Evolutionary conservation across 306 rosid genomes (phyloP).

Genomic region (Cicer yamashitae): DNA sequence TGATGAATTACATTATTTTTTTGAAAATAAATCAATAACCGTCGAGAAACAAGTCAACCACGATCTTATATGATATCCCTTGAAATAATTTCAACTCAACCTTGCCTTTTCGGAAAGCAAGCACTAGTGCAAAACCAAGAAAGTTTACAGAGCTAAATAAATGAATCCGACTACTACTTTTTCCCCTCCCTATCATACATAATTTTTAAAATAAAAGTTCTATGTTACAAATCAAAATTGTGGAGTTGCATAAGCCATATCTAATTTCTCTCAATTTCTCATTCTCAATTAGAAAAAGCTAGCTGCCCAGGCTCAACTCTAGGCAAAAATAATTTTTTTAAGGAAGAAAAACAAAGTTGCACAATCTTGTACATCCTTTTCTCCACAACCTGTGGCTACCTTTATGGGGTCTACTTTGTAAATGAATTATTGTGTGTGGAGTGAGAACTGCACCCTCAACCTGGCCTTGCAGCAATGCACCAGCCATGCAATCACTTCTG

Average conservation of each 20-base stretch:
- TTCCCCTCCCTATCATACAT: constrained; percentile 67
- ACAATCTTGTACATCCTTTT: constrained; percentile 51
- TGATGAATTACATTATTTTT: background rate
- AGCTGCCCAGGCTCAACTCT: constrained; percentile 50
- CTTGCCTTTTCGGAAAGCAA: background rate
- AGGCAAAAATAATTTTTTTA: constrained; percentile 41
- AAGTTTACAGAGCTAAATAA: constrained; percentile 37
- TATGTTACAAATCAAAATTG: constrained; percentile 96
- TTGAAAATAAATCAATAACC: background rate
- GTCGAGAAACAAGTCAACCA: background rate
- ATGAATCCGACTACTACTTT: constrained; percentile 51
- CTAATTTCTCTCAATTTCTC: constrained; percentile 63
- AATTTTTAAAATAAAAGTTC: constrained; percentile 63
- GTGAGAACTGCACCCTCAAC: constrained; percentile 47
- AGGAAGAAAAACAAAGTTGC: constrained; percentile 41
- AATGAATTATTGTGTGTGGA: constrained; percentile 51
- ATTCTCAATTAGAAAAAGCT: constrained; percentile 55
- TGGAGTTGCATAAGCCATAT: constrained; percentile 71
- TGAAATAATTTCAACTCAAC: background rate
- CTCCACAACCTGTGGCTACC: constrained; percentile 52
- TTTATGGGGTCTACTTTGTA: constrained; percentile 51
- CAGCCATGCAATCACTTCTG: constrained; percentile 35
- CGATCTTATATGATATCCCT: background rate
- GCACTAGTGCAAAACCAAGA: constrained; percentile 1
- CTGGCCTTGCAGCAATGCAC: constrained; percentile 28